These are phyloP conservation scores for Tieghemostelium lacteum DNA, from an alignment of 78 protist species.

Conservation along the genomic window DNA sequence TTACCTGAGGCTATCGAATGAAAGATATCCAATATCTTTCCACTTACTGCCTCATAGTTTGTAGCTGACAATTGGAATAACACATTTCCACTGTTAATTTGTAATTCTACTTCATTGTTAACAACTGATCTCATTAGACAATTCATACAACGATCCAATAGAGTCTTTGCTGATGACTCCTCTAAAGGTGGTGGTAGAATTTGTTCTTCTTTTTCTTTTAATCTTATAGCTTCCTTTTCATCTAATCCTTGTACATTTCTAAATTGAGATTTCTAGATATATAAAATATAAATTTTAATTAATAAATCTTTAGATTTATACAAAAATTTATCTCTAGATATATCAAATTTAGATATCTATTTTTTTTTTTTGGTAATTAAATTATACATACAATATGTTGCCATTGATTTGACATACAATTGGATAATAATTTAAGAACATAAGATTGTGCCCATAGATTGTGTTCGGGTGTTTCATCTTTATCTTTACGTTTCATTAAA, in stretches of 20 bases:
- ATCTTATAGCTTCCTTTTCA: constrained; percentile 77
- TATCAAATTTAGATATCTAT: too few relatives aligned
- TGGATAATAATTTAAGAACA: constrained; percentile 45
- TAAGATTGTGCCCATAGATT: constrained; percentile 73
- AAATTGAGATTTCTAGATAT: constrained; percentile 63
- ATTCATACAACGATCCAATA: constrained; percentile 22
- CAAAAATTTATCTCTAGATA: too few relatives aligned
- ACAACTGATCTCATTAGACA: constrained; percentile 44
- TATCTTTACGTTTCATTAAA: constrained; percentile 57
- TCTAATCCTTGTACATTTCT: constrained; percentile 77
- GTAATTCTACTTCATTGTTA: constrained; percentile 17
- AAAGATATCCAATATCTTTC: constrained; percentile 49
- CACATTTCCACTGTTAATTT: constrained; percentile 50
- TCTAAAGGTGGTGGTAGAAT: constrained; percentile 82
- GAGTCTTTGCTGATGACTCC: constrained; percentile 31
- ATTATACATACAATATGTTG: constrained; percentile 70
- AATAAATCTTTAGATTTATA: not conserved
- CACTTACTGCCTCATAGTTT: constrained; percentile 56
- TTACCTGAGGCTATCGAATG: constrained; percentile 33
- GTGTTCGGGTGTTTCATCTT: constrained; percentile 52
- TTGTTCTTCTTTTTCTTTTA: constrained; percentile 78
- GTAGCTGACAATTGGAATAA: constrained; percentile 77
- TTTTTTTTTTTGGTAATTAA: too few relatives aligned
- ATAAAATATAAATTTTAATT: not conserved
- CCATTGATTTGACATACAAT: constrained; percentile 81